Percentiles rank a stretch among this genome's conserved stretches.
These are phyloP conservation scores for Pulveroboletus ravenelii DNA, from an alignment of 768 basidiomycete genomes.

Conservation along the genomic window DNA sequence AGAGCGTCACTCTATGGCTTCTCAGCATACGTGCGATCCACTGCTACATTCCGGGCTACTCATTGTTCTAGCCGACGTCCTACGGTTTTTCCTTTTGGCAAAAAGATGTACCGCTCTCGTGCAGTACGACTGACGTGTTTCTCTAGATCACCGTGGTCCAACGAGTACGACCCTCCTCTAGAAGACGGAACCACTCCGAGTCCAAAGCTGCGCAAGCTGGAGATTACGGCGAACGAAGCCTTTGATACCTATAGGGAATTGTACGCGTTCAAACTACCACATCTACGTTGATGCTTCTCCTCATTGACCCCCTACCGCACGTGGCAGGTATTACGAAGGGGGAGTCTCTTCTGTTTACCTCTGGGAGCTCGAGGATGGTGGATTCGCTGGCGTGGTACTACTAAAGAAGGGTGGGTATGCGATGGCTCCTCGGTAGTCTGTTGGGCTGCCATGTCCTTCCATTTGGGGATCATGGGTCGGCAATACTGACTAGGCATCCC, in stretches of 20 bases:
- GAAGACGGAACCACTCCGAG: constrained; percentile 88
- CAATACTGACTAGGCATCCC: constrained; percentile 1
- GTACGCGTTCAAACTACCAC: constrained; percentile 38
- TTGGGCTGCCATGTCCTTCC: constrained; percentile 1
- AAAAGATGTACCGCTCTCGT: not conserved
- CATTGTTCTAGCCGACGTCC: no score
- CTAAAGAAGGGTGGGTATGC: constrained; percentile 79
- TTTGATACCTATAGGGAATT: constrained; percentile 97
- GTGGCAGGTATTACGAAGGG: constrained; percentile 89
- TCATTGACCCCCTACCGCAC: not conserved
- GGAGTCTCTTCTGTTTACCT: constrained; percentile 95
- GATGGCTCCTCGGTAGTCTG: not conserved
- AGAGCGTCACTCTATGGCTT: not conserved
- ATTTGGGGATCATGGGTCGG: not conserved
- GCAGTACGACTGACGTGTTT: constrained; percentile 11
- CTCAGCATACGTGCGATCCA: not conserved
- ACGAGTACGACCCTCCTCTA: constrained; percentile 87
- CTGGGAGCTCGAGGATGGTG: constrained; percentile 96
- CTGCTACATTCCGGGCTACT: no score
- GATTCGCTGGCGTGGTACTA: constrained; percentile 94
- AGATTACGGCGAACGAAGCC: constrained; percentile 90
- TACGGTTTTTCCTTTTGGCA: not conserved
- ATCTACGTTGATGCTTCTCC: not conserved
- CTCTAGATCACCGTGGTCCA: constrained; percentile 94
- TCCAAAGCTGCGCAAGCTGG: constrained; percentile 80